Evolutionary conservation across 768 basidiomycete genomes (phyloP), one percentile per base, ranked within the genome.

Genomic region (Amanita exitialis): DNA sequence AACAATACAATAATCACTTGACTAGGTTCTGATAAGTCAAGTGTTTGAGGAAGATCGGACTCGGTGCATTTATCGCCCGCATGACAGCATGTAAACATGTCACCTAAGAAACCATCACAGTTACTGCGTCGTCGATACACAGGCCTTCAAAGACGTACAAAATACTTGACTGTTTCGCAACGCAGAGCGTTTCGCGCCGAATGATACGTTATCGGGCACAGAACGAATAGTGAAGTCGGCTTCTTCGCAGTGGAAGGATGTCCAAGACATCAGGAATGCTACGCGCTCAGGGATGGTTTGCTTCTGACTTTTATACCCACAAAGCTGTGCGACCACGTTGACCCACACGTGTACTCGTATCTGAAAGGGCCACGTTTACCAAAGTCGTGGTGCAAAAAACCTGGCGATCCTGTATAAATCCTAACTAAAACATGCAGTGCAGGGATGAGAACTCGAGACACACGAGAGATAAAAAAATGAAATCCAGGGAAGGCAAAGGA

Each of bases 81-180:
- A 46, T 78, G 74, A 54, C 82, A 83, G 54, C 75, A 75, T 21
- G 69, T 64, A 61, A 87, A 86, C 85, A 87, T 86, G 59, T 83
- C 74, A 23, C 73, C 84, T 86, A 61, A 9, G 59, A 58, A 36
- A 56, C 45, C 27, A 49, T 39, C 42, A 52, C 34, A 46, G 47
- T 50, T n/a, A n/a, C n/a, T n/a, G n/a, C n/a, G n/a, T n/a, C n/a
- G n/a, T n/a, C n/a, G n/a, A n/a, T n/a, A n/a, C n/a, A n/a, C n/a
- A n/a, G n/a, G n/a, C n/a, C n/a, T n/a, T n/a, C 12, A 21, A 41
- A 13, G 16, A 65, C 80, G 51, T 64, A 84, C 84, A 67, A 57
- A 87, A 86, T 53, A 85, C 75, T 58, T 79, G 73, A 58, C 83
- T 85, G 47, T 66, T 70, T 43, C 64, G 62, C 53, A 86, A 66